Evolutionary conservation across 768 basidiomycete genomes (phyloP), one percentile per base, ranked within the genome.

Genomic region (Russula earlei): DNA sequence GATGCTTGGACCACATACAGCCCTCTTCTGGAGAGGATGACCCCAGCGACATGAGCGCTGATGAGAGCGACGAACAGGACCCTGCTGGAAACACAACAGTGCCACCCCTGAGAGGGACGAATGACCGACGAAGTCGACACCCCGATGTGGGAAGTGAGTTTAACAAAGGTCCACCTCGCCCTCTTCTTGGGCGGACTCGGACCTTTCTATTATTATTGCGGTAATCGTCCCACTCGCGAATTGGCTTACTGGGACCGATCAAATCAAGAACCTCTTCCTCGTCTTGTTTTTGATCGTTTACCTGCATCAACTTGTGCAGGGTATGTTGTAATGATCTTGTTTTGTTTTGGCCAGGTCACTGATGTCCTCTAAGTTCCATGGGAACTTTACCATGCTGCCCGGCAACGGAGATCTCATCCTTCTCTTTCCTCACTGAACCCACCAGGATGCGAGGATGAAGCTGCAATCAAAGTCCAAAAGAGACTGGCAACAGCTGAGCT

Each of bases 281-380:
- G 69, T 88, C 22, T 67, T 82, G 22, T 74, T 88, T n/a, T 72
- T 90, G 37, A 75, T 89, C 19, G 84, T 82, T 64, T 91, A 91
- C 61, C 71, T 91, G 38, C 87, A 89, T 64, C 87, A 91, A 67
- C 78, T 91, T 45, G 83, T 90, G 52, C 85, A 90, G 77, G 75
- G 88, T 87, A 54, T 25, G 79, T 72, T 3, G 17, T 52, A 4
- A n/a, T n/a, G n/a, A 24, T 34, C 22, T 14, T 42, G 12, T 31
- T 49, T 45, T 24, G 41, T 52, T 33, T 31, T 25, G 34, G 17
- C 12, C 17, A 42, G 5, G 19, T 57, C 17, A 5, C 45, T 57
- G 20, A 57, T 46, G 3, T 15, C n/a, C 25, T 9, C 40, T n/a
- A 34, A 87, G 85, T 83, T 33, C 85, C 85, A 14, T 87, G 85